Conservation (phyloP, 106 monocot species). For the Gastrodia elata region DNA sequence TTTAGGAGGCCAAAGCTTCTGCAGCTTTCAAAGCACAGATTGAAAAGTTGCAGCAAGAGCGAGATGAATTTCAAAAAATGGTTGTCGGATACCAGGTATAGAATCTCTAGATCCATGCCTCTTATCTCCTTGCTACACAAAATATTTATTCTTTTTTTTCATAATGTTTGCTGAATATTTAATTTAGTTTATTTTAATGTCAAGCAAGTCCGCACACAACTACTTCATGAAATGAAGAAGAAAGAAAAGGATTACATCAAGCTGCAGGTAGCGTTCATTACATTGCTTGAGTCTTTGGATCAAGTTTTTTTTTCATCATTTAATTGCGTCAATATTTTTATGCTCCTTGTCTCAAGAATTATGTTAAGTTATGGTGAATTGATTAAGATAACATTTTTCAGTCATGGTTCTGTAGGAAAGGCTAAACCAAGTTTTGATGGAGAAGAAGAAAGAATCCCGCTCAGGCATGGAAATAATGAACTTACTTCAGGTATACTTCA, state of each 20-base stretch:
- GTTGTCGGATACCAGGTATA: constrained; percentile 95
- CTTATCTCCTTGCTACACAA: neutral
- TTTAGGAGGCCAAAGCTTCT: constrained; percentile 82
- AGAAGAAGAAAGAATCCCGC: constrained; percentile 98
- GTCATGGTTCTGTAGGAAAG: constrained; percentile 52
- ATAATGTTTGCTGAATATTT: neutral
- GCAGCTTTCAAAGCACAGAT: constrained; percentile 85
- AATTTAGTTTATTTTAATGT: neutral
- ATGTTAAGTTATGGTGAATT: constrained; percentile 1
- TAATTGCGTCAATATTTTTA: neutral
- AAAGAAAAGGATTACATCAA: constrained; percentile 99
- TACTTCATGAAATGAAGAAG: constrained; percentile 99
- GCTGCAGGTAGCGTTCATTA: constrained; percentile 61
- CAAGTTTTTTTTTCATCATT: neutral
- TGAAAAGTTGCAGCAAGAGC: constrained; percentile 90
- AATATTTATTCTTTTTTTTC: neutral
- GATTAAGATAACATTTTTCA: neutral
- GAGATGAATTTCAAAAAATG: constrained; percentile 99
- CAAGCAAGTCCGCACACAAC: constrained; percentile 97
- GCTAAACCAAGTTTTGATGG: constrained; percentile 92
- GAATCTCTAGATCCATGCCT: neutral
- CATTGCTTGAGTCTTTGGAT: neutral
- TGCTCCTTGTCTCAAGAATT: neutral
- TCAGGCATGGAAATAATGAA: constrained; percentile 99
- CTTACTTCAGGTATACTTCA: constrained; percentile 68